Evolutionary conservation across 1,139 yeast genomes (phyloP).

Genomic region (Maudiozyma humilis): DNA sequence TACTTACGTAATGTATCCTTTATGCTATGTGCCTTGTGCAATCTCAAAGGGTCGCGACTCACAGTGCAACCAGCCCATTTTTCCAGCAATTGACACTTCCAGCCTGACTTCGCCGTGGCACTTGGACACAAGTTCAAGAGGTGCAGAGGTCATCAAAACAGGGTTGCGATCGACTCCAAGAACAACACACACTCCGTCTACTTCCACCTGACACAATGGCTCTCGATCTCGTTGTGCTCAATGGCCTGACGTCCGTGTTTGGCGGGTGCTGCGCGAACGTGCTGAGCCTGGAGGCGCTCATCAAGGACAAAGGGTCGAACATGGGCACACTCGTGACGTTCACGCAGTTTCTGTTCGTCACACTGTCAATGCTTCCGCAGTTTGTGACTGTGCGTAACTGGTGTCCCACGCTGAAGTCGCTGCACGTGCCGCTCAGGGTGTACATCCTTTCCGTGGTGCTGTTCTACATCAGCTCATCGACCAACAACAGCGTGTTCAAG

Average conservation of each 20-base stretch:
- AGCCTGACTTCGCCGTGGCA: too few relatives aligned
- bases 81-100: too few relatives aligned
- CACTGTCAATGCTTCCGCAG: conserved; percentile 38
- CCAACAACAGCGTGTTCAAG: conserved; percentile 53
- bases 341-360: conserved; percentile 49
- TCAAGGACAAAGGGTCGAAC: conserved; percentile 31
- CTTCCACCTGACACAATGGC: not conserved
- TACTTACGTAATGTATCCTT: too few relatives aligned
- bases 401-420: conserved; percentile 27
- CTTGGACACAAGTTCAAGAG: too few relatives aligned
- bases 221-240: not conserved
- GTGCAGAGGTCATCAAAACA: too few relatives aligned
- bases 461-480: conserved; percentile 44
- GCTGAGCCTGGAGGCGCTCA: conserved; percentile 48
- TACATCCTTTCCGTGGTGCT: conserved; percentile 44
- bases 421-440: conserved; percentile 41
- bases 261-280: conserved; percentile 75
- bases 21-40: too few relatives aligned
- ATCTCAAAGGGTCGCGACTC: too few relatives aligned
- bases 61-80: too few relatives aligned
- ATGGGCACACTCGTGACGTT: conserved; percentile 51
- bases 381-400: conserved; percentile 31
- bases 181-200: too few relatives aligned
- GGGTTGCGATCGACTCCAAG: too few relatives aligned
- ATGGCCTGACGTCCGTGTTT: conserved; percentile 39